Evolutionary conservation across 345 rosid species (phyloP).

Genomic region (Gossypium longicalyx): DNA sequence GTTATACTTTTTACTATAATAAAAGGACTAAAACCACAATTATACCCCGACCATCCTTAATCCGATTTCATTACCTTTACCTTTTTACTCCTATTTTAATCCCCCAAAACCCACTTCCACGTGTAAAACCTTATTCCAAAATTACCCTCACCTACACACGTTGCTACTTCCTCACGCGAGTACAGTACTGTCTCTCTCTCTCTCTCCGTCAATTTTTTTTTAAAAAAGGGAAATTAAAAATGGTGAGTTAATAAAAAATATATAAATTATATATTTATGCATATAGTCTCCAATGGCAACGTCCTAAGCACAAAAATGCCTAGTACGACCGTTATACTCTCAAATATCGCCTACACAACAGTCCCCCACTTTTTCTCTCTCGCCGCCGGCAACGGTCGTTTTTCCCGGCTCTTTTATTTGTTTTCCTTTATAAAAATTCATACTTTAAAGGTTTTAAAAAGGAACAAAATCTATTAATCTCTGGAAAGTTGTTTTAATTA

Average conservation of each 20-base stretch:
- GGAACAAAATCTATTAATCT: not conserved
- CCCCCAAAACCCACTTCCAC: conserved; percentile 21
- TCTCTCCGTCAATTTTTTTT: not conserved
- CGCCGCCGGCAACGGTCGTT: not conserved
- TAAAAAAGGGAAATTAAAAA: not conserved
- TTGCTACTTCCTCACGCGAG: conserved; percentile 22
- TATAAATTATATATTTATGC: not conserved
- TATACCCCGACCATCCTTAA: too few species aligned
- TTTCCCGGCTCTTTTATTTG: conserved; percentile 6
- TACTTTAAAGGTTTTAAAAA: too few species aligned
- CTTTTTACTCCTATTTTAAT: not conserved
- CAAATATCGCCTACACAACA: conserved; percentile 34
- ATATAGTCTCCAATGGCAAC: not conserved
- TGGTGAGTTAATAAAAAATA: too few species aligned
- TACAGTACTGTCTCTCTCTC: not conserved
- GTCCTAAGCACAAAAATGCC: not conserved
- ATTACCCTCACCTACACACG: conserved; percentile 8
- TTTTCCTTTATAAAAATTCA: not conserved
- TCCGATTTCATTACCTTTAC: too few species aligned
- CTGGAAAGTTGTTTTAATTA: not conserved
- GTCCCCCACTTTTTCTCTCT: not conserved
- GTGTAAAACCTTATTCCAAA: conserved; percentile 11
- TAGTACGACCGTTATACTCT: conserved; percentile 20
- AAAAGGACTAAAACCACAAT: too few species aligned
- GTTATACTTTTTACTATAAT: too few species aligned